Base-by-base conservation (phyloP, 371 early-diverging fungal genomes). In the Mortierella sp. region DNA sequence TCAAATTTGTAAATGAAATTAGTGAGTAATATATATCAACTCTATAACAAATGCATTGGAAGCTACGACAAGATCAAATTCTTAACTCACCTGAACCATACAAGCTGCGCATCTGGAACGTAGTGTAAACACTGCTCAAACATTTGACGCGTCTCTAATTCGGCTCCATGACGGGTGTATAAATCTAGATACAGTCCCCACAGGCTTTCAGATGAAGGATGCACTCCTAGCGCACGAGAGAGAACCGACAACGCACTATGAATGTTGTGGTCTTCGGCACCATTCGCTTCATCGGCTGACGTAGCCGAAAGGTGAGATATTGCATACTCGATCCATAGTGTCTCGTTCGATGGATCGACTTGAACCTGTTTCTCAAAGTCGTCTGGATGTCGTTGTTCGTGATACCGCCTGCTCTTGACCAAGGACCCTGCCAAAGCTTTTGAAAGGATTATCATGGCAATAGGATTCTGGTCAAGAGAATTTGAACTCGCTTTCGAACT, bases 141-240 rank as follows among this genome's bases (percentile, higher is more conserved):
- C 72, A 72, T 67, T 20, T 57, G 20, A 9, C 70, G 68, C 1
- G 70, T 69, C 35, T 75, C 76, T 8, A 52, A 18, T n/a, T 75
- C 75, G 0, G 62, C n/a, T 22, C 76, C 81, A 52, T 67, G 57
- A 26, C 51, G 62, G 6, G 35, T 35, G 57, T 55, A 43, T 51
- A 80, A 37, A 47, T 80, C 81, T 51, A 80, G 18, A 45, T 72
- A 70, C 40, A 75, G 22, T 32, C 73, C 66, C 81, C 81, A 80
- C 1, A 80, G 52, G 18, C 24, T 26, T 30, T 80, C 81, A 3
- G 73, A 72, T 8, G n/a, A 22, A n/a, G 75, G 75, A 40, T 62
- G 39, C 16, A 45, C 6, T 10, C 30, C 47, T 5, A 80, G 40
- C 0, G 66, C 75, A 16, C 68, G 62, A 3, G 76, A 32, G 11